Base-by-base conservation (phyloP, 768 basidiomycete genomes). In the Lactarius indigo region DNA sequence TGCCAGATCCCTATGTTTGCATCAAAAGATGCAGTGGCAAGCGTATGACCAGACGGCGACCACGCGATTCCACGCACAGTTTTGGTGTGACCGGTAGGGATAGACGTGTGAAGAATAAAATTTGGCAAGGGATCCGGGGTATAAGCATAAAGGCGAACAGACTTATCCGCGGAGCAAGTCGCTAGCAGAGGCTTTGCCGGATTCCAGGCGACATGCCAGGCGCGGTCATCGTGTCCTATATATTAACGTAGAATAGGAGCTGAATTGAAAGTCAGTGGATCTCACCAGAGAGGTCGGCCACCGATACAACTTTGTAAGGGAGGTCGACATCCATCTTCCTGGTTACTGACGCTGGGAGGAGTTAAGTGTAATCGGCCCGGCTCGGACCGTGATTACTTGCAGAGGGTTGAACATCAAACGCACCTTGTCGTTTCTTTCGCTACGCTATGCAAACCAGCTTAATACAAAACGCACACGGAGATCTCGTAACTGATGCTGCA, bases 21-120 rank as follows among this genome's bases (percentile, higher is more conserved):
- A 74, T 99, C 97, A 72, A 99, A 99, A 5, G 93, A 96, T 0
- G 89, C 97, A 0, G 94, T 94, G 0, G 94, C 96, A 20, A 99
- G 82, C 2, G 89, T 89, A 56, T 82, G 80, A 1, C 96, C 96
- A 8, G 91, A 89, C 0, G 96, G 96, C 5, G 92, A 81, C 93
- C 96, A 99, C 2, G 92, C 88, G 35, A 98, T 71, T 15, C 87
- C 81, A 26, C 97, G 85, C 10, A 99, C 91, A 0, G 96, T 93
- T 71, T 95, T 91, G 9, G 84, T 82, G 74, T 99, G 97, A 8
- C 88, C 92, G 0, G 94, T 96, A 1, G 84, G 81, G 67, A 98
- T 91, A 5, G 88, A 85, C 1, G 86, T 81, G 37, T 87, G 73
- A 60, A 85, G 80, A 8, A 80, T 76, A 75, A 92, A 90, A 33